Percentiles rank a stretch among this genome's conserved stretches.
Evolutionary conservation across 371 early-diverging fungal genomes (phyloP).

Genomic region (Actinomucor elegans): DNA sequence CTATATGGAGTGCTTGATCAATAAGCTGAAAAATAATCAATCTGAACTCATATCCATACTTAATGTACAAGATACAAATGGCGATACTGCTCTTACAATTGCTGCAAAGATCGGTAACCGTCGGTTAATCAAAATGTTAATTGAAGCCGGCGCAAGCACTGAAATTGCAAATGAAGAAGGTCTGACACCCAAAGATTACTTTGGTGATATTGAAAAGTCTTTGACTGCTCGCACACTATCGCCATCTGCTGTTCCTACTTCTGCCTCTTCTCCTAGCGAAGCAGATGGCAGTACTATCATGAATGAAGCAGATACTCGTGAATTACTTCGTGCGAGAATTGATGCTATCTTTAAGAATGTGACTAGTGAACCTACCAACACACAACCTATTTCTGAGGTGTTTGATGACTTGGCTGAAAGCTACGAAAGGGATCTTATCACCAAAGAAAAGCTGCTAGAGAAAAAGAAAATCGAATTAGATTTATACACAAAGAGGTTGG

Average conservation of each 20-base stretch:
- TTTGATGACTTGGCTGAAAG: constrained; percentile 38
- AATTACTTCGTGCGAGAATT: constrained; percentile 11
- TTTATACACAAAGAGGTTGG: constrained; percentile 19
- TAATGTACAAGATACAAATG: constrained; percentile 82
- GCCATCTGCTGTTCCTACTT: background rate
- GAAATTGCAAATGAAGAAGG: constrained; percentile 76
- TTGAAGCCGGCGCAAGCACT: constrained; percentile 83
- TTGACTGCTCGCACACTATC: background rate
- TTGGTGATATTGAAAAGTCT: constrained; percentile 35
- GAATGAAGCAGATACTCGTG: constrained; percentile 33
- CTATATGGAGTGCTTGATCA: constrained; percentile 85
- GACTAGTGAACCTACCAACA: background rate
- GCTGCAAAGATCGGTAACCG: constrained; percentile 78
- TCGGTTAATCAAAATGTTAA: constrained; percentile 65
- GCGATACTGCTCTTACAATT: constrained; percentile 90
- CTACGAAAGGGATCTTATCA: constrained; percentile 32
- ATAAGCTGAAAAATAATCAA: constrained; percentile 55
- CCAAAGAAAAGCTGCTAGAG: constrained; percentile 19
- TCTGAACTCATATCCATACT: constrained; percentile 71
- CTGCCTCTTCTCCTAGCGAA: constrained; percentile 1
- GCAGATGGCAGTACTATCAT: constrained; percentile 34
- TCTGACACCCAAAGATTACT: constrained; percentile 51
- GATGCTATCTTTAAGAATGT: constrained; percentile 22
- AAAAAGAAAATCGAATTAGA: constrained; percentile 31
- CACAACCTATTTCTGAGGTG: constrained; percentile 27